Conservation (phyloP, 257 asterid genomes). For the Sherardia arvensis region DNA sequence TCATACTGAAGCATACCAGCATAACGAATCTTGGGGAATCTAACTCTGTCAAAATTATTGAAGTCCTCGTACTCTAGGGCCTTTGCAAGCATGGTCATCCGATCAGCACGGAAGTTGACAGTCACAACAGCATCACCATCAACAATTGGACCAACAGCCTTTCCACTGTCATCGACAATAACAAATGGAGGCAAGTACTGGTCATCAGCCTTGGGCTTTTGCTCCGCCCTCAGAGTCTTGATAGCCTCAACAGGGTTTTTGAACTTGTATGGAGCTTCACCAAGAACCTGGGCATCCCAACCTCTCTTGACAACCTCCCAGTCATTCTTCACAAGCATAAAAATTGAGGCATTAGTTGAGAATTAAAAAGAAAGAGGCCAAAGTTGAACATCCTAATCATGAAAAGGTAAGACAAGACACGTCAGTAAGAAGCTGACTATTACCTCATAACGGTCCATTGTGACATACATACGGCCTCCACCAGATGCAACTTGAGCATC, state of each 20-base stretch:
- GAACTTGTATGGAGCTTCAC: constrained; percentile 90
- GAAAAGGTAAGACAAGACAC: too few species aligned
- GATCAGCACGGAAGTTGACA: constrained; percentile 90
- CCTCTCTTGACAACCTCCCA: constrained; percentile 93
- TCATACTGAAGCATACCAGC: constrained; percentile 99
- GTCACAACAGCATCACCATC: constrained; percentile 99
- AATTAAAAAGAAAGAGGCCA: neutral
- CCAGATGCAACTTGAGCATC: constrained; percentile 95
- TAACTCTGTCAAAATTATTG: constrained; percentile 76
- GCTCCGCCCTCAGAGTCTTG: constrained; percentile 64
- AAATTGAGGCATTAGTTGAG: neutral
- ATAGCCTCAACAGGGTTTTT: constrained; percentile 69
- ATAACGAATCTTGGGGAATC: constrained; percentile 71
- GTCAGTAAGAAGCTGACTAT: too few species aligned
- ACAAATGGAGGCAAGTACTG: constrained; percentile 92
- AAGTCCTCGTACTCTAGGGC: constrained; percentile 81
- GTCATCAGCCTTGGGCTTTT: constrained; percentile 44
- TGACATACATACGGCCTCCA: constrained; percentile 96
- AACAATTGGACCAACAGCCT: constrained; percentile 83
- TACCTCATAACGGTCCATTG: constrained; percentile 97
- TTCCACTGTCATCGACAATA: constrained; percentile 70
- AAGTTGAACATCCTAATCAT: neutral
- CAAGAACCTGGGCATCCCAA: constrained; percentile 99
- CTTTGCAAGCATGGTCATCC: constrained; percentile 88
- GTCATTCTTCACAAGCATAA: constrained; percentile 47